These are phyloP conservation scores for Botrytis cinerea DNA, from an alignment of 2,329 filamentous ascomycete species.

Conservation along the genomic window DNA sequence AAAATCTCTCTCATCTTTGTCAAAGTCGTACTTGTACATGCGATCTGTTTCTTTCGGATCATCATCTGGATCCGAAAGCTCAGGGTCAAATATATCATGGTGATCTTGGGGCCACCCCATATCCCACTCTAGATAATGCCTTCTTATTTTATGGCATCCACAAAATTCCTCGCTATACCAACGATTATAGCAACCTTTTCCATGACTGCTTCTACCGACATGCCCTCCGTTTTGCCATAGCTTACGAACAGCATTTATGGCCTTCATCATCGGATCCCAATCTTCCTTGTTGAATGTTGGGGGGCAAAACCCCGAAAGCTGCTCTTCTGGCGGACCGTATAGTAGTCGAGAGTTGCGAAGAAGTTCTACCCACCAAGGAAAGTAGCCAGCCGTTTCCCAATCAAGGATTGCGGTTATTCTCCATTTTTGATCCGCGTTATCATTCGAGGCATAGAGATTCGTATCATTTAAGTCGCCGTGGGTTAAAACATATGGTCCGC, in stretches of 20 bases:
- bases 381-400: slow-evolving; percentile 1
- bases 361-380: slow-evolving; percentile 9
- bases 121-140: no score
- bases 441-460: background rate
- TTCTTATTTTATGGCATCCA: background rate
- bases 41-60: no score
- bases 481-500: slow-evolving; percentile 10
- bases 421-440: slow-evolving; percentile 5
- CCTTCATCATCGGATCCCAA: rapidly evolving
- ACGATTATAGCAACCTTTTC: no score
- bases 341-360: no score
- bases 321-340: background rate
- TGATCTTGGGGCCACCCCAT: background rate
- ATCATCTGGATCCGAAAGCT: background rate
- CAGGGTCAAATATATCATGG: background rate
- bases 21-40: background rate
- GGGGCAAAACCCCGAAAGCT: background rate
- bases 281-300: background rate
- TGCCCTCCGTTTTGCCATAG: no score
- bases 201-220: no score
- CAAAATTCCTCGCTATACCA: background rate
- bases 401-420: background rate
- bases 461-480: background rate
- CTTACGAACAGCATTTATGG: no score
- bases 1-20: background rate